Conservation (phyloP, 2,329 filamentous ascomycete species). For the Phoma sp. region DNA sequence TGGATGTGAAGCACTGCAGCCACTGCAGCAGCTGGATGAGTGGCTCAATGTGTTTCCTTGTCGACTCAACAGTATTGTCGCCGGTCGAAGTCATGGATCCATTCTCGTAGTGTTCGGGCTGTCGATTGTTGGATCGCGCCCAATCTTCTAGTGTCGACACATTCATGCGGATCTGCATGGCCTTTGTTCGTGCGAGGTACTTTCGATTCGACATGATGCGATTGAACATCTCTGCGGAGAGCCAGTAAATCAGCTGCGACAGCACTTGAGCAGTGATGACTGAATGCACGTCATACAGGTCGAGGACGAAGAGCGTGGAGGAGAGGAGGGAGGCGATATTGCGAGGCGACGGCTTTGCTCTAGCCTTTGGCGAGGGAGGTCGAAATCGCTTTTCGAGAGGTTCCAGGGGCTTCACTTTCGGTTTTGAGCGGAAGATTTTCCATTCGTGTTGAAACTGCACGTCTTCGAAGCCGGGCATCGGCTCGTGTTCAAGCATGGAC, state of each 20-base stretch:
- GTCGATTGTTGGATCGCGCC: conserved; percentile 90
- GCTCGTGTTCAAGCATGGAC: conserved; percentile 97
- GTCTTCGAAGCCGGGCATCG: conserved; percentile 95
- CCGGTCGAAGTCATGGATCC: conserved; percentile 85
- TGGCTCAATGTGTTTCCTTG: conserved; percentile 83
- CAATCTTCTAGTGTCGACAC: conserved; percentile 94
- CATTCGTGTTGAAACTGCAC: conserved; percentile 98
- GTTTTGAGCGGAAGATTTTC: conserved; percentile 94
- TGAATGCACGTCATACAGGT: conserved; percentile 98
- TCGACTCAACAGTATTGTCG: conserved; percentile 84
- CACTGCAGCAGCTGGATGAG: conserved; percentile 94
- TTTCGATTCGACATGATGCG: conserved; percentile 95
- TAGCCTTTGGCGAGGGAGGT: conserved; percentile 89
- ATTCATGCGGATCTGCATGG: conserved; percentile 99
- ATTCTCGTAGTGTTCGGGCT: conserved; percentile 94
- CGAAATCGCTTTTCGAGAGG: conserved; percentile 88
- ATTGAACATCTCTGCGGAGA: conserved; percentile 95
- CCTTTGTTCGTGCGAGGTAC: conserved; percentile 94
- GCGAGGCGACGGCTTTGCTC: conserved; percentile 88
- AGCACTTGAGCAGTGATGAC: conserved; percentile 93
- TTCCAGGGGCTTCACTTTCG: conserved; percentile 82
- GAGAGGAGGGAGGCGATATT: conserved; percentile 96
- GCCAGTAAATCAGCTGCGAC: conserved; percentile 93
- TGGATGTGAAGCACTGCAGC: conserved; percentile 95
- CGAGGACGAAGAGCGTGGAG: conserved; percentile 94